Conservation (phyloP, 768 basidiomycete species). For the Boletus rubropictus region DNA sequence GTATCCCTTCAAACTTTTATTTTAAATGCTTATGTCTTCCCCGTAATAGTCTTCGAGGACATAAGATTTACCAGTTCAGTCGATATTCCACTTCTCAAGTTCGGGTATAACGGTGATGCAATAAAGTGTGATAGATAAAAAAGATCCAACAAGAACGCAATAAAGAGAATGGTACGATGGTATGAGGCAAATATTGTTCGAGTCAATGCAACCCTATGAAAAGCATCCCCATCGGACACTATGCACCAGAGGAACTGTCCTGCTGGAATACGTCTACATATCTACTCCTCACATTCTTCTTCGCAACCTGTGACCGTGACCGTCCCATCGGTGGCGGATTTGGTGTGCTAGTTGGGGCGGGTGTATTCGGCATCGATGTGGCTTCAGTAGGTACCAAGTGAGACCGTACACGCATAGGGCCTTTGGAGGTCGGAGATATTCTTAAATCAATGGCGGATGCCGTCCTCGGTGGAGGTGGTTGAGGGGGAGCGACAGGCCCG, state of each 20-base stretch:
- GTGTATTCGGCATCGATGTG: slow-evolving; percentile 32
- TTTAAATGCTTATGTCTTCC: slow-evolving; percentile 35
- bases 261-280: slow-evolving; percentile 91
- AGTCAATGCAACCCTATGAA: background rate
- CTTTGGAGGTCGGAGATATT: slow-evolving; percentile 46
- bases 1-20: slow-evolving; percentile 75
- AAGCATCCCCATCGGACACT: background rate
- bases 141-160: slow-evolving; percentile 16
- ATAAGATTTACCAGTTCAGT: background rate
- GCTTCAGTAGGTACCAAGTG: slow-evolving; percentile 51
- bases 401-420: slow-evolving; percentile 56
- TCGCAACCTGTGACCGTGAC: slow-evolving; percentile 53
- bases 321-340: slow-evolving; percentile 40
- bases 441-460: slow-evolving; percentile 61
- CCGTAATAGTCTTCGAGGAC: background rate
- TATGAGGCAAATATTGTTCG: slow-evolving; percentile 10
- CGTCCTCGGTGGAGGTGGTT: slow-evolving; percentile 37
- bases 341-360: slow-evolving; percentile 17
- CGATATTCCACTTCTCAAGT: background rate
- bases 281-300: slow-evolving; percentile 72
- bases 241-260: slow-evolving; percentile 27
- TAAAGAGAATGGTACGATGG: slow-evolving; percentile 17
- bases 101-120: slow-evolving; percentile 2
- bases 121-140: slow-evolving; percentile 21
- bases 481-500: slow-evolving; percentile 11